phyloP scores from a whole-genome alignment of 2,329 filamentous ascomycete species.

The Kalmusia sp. region DNA sequence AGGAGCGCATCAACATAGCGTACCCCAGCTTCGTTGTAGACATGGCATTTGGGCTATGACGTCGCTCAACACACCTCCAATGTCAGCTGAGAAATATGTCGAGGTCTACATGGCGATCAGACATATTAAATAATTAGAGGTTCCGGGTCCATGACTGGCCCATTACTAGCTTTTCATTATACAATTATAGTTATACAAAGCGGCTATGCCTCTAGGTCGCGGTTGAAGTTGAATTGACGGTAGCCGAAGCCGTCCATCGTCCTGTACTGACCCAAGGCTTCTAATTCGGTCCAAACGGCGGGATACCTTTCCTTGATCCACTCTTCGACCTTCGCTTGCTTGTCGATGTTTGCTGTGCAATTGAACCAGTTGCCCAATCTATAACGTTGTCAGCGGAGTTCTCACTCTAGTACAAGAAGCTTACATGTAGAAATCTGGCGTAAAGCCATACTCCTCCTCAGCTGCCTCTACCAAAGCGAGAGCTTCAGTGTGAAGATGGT shows the following conservation, averaged over 20 bases:
- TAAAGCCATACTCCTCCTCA: slow-evolving; percentile 69
- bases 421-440: slow-evolving; percentile 75
- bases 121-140: too few species aligned
- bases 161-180: not conserved
- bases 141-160: not conserved
- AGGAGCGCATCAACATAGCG: not conserved
- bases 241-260: slow-evolving; percentile 47
- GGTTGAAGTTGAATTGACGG: slow-evolving; percentile 42
- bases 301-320: slow-evolving; percentile 77
- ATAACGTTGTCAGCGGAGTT: slow-evolving; percentile 18
- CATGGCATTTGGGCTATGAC: not conserved
- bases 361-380: slow-evolving; percentile 82
- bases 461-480: slow-evolving; percentile 71
- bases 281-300: slow-evolving; percentile 71
- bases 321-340: slow-evolving; percentile 73
- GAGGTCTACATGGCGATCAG: too few species aligned
- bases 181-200: not conserved
- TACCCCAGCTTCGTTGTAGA: too few species aligned
- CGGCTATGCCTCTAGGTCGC: slow-evolving; percentile 42
- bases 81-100: not conserved
- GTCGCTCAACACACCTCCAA: not conserved
- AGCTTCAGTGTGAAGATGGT: slow-evolving; percentile 73
- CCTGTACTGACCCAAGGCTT: slow-evolving; percentile 55
- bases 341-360: slow-evolving; percentile 68
- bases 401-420: slow-evolving; percentile 45